phyloP scores from a whole-genome alignment of 148 eudicot genomes.

The Fagopyrum esculentum region DNA sequence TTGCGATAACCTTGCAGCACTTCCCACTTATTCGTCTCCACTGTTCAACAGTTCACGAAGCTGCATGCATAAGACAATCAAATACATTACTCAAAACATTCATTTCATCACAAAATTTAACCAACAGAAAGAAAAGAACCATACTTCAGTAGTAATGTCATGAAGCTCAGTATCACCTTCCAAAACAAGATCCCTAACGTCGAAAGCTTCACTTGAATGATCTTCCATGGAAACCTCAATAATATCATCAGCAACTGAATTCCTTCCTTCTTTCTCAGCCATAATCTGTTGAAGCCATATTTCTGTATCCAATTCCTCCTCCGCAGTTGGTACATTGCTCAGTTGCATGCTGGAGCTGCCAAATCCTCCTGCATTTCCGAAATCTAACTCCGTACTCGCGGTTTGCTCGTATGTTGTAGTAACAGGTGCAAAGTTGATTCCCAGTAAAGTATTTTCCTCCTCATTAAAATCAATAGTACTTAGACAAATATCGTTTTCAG shows the following conservation, averaged over 20 bases:
- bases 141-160: constrained; percentile 1
- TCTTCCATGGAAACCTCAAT: neutral
- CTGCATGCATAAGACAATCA: neutral
- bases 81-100: neutral
- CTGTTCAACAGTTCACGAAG: neutral
- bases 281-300: too few relatives aligned
- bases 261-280: too few relatives aligned
- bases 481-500: too few relatives aligned
- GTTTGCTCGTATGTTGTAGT: too few relatives aligned
- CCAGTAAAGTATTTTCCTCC: too few relatives aligned
- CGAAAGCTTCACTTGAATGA: neutral
- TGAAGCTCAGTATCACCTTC: neutral
- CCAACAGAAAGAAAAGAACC: neutral
- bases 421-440: too few relatives aligned
- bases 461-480: too few relatives aligned
- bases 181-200: neutral
- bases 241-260: neutral
- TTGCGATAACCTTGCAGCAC: neutral
- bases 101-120: neutral
- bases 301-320: too few relatives aligned
- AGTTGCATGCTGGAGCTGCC: too few relatives aligned
- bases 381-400: too few relatives aligned
- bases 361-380: too few relatives aligned
- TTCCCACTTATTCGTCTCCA: neutral
- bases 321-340: too few relatives aligned